Evolutionary conservation across 1,284 basidiomycete genomes (phyloP).

Genomic region (Cryptococcus floricola): DNA sequence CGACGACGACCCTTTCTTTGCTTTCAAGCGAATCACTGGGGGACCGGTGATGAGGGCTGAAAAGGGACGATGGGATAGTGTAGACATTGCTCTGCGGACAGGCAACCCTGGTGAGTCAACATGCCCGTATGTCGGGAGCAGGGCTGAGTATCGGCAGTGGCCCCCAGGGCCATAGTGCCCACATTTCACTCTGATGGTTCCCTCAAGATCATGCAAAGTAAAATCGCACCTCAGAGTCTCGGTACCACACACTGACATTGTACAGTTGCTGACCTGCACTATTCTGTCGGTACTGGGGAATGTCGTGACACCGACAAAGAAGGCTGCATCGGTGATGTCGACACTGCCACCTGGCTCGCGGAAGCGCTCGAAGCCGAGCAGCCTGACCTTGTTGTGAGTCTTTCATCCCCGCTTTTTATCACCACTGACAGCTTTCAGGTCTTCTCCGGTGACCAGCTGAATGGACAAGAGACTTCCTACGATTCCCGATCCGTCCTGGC

Average conservation of each 20-base stretch:
- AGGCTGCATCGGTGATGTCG: slow-evolving; percentile 61
- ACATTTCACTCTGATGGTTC: slow-evolving; percentile 76
- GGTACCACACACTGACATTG: not conserved
- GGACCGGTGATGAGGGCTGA: slow-evolving; percentile 52
- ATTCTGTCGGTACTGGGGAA: slow-evolving; percentile 64
- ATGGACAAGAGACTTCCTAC: slow-evolving; percentile 83
- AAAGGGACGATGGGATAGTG: slow-evolving; percentile 36
- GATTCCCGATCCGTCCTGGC: slow-evolving; percentile 78
- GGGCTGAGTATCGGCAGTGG: slow-evolving; percentile 49
- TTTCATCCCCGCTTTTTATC: slow-evolving; percentile 2
- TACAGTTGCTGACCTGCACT: slow-evolving; percentile 78
- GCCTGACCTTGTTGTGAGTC: slow-evolving; percentile 75
- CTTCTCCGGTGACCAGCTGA: slow-evolving; percentile 74
- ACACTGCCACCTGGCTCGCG: slow-evolving; percentile 66
- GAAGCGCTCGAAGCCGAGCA: slow-evolving; percentile 73
- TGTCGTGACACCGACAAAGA: slow-evolving; percentile 63
- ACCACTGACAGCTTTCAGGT: slow-evolving; percentile 15
- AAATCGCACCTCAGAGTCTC: slow-evolving; percentile 1
- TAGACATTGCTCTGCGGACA: slow-evolving; percentile 36
- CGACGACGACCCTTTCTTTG: slow-evolving; percentile 72
- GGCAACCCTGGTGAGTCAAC: slow-evolving; percentile 37
- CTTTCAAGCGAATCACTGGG: slow-evolving; percentile 68
- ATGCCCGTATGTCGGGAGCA: not conserved
- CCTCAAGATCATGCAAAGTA: slow-evolving; percentile 77
- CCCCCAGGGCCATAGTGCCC: slow-evolving; percentile 66